A percentile compares a stretch with the other conserved stretches of the same genome.
phyloP scores from a whole-genome alignment of 2,329 filamentous ascomycete species.

The Calonectria leucothoes region DNA sequence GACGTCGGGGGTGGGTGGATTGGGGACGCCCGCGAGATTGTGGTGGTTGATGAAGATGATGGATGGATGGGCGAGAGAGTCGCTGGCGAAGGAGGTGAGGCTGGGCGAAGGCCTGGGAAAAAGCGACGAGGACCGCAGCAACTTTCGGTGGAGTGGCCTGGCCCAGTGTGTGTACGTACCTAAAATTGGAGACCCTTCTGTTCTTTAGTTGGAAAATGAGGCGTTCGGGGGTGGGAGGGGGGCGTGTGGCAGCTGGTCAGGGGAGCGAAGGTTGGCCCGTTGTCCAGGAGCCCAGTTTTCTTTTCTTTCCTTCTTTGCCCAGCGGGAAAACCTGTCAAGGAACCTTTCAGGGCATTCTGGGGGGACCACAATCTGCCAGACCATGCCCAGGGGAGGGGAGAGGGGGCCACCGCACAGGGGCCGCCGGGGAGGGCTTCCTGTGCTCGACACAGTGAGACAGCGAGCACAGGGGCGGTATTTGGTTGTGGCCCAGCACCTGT shows the following conservation, averaged over 20 bases:
- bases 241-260: constrained; percentile 10
- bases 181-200: constrained; percentile 29
- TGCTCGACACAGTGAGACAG: background rate
- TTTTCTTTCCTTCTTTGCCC: background rate
- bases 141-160: constrained; percentile 24
- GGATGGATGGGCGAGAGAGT: constrained; percentile 31
- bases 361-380: background rate
- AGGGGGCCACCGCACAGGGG: background rate
- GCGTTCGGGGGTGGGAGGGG: constrained; percentile 27
- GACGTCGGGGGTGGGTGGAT: background rate
- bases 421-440: background rate
- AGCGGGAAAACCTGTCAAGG: constrained; percentile 1
- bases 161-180: constrained; percentile 30
- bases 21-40: constrained; percentile 5
- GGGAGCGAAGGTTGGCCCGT: constrained; percentile 1
- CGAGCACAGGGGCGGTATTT: background rate
- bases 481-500: background rate
- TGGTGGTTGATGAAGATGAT: constrained; percentile 37
- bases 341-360: background rate
- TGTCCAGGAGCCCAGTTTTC: constrained; percentile 2
- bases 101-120: constrained; percentile 41
- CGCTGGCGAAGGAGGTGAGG: constrained; percentile 36
- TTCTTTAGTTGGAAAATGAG: constrained; percentile 36
- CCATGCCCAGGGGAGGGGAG: background rate
- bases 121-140: constrained; percentile 29